Percentiles rank a stretch among this genome's conserved stretches.
phyloP scores from a whole-genome alignment of 441 rosid genomes.

The Melastoma candidum region DNA sequence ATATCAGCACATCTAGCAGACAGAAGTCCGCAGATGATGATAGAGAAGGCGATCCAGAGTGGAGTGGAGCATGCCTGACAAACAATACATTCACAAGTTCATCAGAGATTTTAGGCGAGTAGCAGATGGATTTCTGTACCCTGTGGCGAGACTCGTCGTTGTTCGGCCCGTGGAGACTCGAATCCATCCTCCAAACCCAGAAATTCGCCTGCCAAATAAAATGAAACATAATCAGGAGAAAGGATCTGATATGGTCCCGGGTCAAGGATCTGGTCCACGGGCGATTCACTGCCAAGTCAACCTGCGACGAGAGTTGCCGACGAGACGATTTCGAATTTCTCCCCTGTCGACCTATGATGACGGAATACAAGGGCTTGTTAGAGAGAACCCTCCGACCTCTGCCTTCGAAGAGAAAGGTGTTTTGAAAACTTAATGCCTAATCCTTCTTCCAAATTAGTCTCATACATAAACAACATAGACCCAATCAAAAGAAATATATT shows the following conservation, averaged over 20 bases:
- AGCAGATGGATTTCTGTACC: constrained; percentile 27
- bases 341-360: too few relatives aligned
- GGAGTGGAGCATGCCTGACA: constrained; percentile 69
- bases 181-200: constrained; percentile 80
- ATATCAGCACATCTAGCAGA: constrained; percentile 65
- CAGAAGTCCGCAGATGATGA: constrained; percentile 69
- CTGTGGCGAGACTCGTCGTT: constrained; percentile 40
- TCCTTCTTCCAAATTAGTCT: too few relatives aligned
- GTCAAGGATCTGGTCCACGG: too few relatives aligned
- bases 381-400: too few relatives aligned
- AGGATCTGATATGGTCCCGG: constrained; percentile 1
- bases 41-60: constrained; percentile 86
- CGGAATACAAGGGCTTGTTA: too few relatives aligned
- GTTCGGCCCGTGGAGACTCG: constrained; percentile 31
- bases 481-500: too few relatives aligned
- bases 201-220: constrained; percentile 41
- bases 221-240: constrained; percentile 8
- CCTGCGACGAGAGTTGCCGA: too few relatives aligned
- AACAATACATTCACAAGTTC: neutral
- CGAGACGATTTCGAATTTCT: too few relatives aligned
- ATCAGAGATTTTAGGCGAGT: constrained; percentile 5
- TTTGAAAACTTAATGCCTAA: too few relatives aligned
- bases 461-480: too few relatives aligned
- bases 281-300: too few relatives aligned
- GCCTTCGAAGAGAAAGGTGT: too few relatives aligned